Evolutionary conservation across 192 early-diverging fungal genomes (phyloP).

Genomic region (Rhizophagus clarus): DNA sequence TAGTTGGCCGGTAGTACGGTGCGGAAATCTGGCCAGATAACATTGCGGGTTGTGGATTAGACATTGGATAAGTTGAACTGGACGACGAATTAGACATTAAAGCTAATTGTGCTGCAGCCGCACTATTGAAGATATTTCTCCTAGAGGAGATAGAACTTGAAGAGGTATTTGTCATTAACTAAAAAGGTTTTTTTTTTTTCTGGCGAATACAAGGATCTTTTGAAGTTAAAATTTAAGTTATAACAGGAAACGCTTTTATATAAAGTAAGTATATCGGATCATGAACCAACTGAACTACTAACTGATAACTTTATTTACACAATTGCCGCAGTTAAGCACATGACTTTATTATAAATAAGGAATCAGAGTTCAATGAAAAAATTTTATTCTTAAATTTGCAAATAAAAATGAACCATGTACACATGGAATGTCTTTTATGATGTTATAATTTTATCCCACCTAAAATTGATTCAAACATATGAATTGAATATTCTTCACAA

Average conservation of each 20-base stretch:
- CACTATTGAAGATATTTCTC: slow-evolving; percentile 11
- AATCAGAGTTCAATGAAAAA: too few relatives aligned
- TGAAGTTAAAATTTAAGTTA: too few relatives aligned
- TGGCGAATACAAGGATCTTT: too few relatives aligned
- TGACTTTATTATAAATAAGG: too few relatives aligned
- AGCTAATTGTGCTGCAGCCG: slow-evolving; percentile 4
- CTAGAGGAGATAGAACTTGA: slow-evolving; percentile 8
- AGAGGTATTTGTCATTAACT: slow-evolving; percentile 23
- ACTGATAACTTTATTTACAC: too few relatives aligned
- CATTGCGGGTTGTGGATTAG: neutral
- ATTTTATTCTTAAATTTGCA: neutral
- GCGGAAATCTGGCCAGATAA: neutral
- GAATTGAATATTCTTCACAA: neutral
- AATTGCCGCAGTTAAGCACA: too few relatives aligned
- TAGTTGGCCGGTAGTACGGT: neutral
- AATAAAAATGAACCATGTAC: neutral
- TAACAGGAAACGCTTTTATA: too few relatives aligned
- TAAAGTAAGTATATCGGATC: too few relatives aligned
- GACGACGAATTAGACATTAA: neutral
- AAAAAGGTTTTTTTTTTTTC: neutral
- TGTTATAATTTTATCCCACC: neutral
- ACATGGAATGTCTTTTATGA: neutral
- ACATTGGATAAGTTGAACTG: neutral
- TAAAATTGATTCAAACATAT: neutral
- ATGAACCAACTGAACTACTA: too few relatives aligned